Percentiles rank a stretch among this genome's conserved stretches.
phyloP scores from a whole-genome alignment of 192 early-diverging fungal species.

The Coemansia sp. region DNA sequence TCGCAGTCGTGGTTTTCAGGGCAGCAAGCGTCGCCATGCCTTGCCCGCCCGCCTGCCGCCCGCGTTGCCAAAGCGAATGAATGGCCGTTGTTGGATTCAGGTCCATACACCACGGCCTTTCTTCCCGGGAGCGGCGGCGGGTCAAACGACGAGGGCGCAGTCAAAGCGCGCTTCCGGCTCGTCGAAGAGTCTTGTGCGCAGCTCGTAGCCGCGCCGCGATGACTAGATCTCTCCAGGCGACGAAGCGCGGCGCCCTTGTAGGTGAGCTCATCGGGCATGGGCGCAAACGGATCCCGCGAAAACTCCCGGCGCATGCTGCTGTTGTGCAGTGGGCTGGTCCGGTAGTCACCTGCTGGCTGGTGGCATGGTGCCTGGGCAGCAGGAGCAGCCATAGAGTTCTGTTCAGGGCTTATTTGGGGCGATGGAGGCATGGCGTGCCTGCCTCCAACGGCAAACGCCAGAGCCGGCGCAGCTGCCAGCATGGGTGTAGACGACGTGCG shows the following conservation, averaged over 20 bases:
- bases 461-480: slow-evolving; percentile 2
- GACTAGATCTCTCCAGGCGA: slow-evolving; percentile 31
- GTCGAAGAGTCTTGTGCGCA: background rate
- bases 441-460: background rate
- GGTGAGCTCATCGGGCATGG: slow-evolving; percentile 30
- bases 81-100: background rate
- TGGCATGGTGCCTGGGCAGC: too few relatives aligned
- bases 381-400: too few relatives aligned
- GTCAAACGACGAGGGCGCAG: slow-evolving; percentile 45
- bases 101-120: background rate
- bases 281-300: slow-evolving; percentile 22
- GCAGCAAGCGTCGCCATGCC: background rate
- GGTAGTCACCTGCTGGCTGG: too few relatives aligned
- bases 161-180: slow-evolving; percentile 47
- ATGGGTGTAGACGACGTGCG: slow-evolving; percentile 33
- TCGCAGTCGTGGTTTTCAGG: background rate
- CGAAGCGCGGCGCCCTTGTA: slow-evolving; percentile 40
- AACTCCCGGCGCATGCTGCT: slow-evolving; percentile 14
- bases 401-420: too few relatives aligned
- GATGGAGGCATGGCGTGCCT: background rate
- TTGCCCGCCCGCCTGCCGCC: background rate
- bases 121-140: slow-evolving; percentile 11
- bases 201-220: slow-evolving; percentile 5
- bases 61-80: background rate
- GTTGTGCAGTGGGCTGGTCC: slow-evolving; percentile 3